Percentiles rank a stretch among this genome's conserved stretches.
phyloP scores from a whole-genome alignment of 1,139 yeast genomes.

The Protomyces pachydermus region DNA sequence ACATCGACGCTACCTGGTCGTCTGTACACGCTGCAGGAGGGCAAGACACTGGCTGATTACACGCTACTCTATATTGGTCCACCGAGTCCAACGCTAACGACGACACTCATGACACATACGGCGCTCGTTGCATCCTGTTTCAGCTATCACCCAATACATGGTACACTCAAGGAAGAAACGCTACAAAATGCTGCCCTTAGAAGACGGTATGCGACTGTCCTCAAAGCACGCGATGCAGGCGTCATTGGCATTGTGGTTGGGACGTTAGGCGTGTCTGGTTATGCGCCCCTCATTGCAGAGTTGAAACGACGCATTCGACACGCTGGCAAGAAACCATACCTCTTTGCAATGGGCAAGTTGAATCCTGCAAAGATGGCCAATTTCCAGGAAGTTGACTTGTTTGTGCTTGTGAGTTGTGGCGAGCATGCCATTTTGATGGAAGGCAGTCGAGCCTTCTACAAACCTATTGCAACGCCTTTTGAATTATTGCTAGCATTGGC shows the following conservation, averaged over 20 bases:
- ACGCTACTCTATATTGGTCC: conserved; percentile 62
- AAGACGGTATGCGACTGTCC: conserved; percentile 81
- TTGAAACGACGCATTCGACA: conserved; percentile 52
- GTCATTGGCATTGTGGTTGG: conserved; percentile 88
- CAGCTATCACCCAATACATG: conserved; percentile 25
- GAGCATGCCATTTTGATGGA: conserved; percentile 72
- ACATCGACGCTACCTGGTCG: conserved; percentile 35
- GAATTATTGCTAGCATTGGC: conserved; percentile 76
- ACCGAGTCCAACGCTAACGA: conserved; percentile 68
- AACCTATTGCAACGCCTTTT: conserved; percentile 90
- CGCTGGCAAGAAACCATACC: conserved; percentile 85
- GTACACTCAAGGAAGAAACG: conserved; percentile 15
- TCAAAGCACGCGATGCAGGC: conserved; percentile 81
- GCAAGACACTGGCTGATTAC: conserved; percentile 39
- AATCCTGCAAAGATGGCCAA: conserved; percentile 95
- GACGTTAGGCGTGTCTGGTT: conserved; percentile 57
- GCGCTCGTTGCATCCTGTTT: conserved; percentile 23
- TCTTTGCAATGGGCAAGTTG: conserved; percentile 97
- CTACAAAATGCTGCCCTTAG: conserved; percentile 43
- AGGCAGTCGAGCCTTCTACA: conserved; percentile 56
- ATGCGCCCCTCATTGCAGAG: conserved; percentile 28
- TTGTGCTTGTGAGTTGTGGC: conserved; percentile 94
- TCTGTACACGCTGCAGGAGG: conserved; percentile 31
- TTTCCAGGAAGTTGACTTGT: conserved; percentile 81
- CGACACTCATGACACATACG: conserved; percentile 28